Base-by-base conservation (phyloP, 352 stramenopile genomes). In the Globisporangium middletonii region DNA sequence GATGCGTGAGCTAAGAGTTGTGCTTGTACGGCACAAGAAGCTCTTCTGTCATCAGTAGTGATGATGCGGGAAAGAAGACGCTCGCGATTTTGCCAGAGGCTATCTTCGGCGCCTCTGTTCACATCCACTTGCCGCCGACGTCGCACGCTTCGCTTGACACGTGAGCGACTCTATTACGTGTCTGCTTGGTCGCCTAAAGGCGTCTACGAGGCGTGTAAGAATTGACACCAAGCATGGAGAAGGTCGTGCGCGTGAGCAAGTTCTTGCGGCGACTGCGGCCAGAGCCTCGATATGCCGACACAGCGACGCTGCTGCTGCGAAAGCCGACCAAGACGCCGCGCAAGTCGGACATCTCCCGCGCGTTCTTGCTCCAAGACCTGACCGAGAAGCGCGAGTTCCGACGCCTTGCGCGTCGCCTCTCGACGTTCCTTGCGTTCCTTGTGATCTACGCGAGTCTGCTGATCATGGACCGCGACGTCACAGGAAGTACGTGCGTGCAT, bases 351-450 rank as follows among this genome's bases (percentile, higher is more conserved):
- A 73, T 81, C 23, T 77, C 79, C 2, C 67, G 75, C 16, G 60
- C 66, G 4, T 89, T 89, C 47, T 62, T 89, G 45, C 57, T 83
- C 2, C 64, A 71, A 16, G 75, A 87, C 33, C 69, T 89, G 53
- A 77, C 79, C 49, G 76, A 87, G 33, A 87, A 89, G 56, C 76
- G 79, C 51, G 78, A 81, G 37, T 86, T 86, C 55, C 69, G 79
- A 2, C 51, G 83, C 3, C 65, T 87, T 4, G 79, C 77, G 12
- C 65, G 79, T 33, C 86, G 86, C 30, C 72, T 89, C 26, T 63
- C 69, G 0, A 59, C 67, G 2, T 89, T 88, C 43, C 72, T 89
- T 23, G 73, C 71, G 1, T 83, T 89, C 41, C 66, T 85, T n/a
- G 47, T 28, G 28, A 69, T 87, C 56, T 89, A 89, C 62, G 67